Conservation (phyloP, 148 eudicot genomes). For the Nepenthes mirabilis region DNA sequence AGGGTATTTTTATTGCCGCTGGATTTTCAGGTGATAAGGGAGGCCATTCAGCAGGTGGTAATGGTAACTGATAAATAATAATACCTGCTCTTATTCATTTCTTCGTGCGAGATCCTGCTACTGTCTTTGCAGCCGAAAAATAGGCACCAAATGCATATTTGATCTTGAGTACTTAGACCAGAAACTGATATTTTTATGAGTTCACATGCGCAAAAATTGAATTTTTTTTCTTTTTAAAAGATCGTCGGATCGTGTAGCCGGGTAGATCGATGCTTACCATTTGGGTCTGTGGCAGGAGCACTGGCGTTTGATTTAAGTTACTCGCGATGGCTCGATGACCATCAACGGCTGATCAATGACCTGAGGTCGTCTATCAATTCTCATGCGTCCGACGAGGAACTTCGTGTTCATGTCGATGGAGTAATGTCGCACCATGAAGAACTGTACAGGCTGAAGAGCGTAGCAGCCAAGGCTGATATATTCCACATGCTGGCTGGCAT, state of each 20-base stretch:
- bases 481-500: slow-evolving; percentile 94
- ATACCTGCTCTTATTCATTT: too few species aligned
- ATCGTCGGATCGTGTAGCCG: too few species aligned
- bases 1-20: slow-evolving; percentile 49
- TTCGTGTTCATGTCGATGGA: slow-evolving; percentile 54
- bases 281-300: slow-evolving; percentile 28
- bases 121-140: too few species aligned
- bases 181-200: too few species aligned
- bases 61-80: too few species aligned
- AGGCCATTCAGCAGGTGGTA: slow-evolving; percentile 33
- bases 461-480: slow-evolving; percentile 62
- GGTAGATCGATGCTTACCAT: too few species aligned
- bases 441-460: slow-evolving; percentile 45
- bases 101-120: too few species aligned
- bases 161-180: too few species aligned
- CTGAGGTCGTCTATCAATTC: slow-evolving; percentile 60
- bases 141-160: too few species aligned
- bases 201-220: too few species aligned
- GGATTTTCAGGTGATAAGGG: slow-evolving; percentile 46
- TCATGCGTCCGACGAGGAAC: slow-evolving; percentile 49
- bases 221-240: too few species aligned
- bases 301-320: slow-evolving; percentile 80
- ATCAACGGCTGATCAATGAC: slow-evolving; percentile 59
- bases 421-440: slow-evolving; percentile 75
- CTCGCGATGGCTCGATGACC: slow-evolving; percentile 85